Conservation (phyloP, 2,329 filamentous ascomycete genomes). For the Calonectria pauciramosa region DNA sequence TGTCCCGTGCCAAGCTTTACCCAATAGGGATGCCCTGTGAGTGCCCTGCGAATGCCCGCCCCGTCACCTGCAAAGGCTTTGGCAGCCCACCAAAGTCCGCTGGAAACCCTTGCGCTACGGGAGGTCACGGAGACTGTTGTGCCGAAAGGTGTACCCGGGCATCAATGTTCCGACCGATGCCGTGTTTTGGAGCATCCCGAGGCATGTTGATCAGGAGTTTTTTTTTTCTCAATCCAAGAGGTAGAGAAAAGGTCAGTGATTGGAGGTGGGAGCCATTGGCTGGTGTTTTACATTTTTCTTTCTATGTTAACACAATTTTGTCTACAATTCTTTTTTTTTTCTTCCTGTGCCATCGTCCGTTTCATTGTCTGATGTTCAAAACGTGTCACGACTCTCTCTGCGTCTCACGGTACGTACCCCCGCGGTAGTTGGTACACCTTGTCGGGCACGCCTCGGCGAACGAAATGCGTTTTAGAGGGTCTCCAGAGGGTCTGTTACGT, state of each 20-base stretch:
- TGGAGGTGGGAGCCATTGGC: not conserved
- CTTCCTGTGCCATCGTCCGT: not conserved
- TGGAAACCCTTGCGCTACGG: constrained; percentile 41
- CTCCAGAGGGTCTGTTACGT: constrained; percentile 26
- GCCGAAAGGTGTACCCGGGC: constrained; percentile 39
- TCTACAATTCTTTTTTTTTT: not conserved
- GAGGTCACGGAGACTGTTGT: constrained; percentile 45
- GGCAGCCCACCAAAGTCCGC: constrained; percentile 12
- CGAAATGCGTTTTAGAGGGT: constrained; percentile 14
- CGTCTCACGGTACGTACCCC: not conserved
- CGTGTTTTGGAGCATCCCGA: constrained; percentile 20
- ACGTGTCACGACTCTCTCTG: not conserved
- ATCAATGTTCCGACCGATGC: constrained; percentile 42
- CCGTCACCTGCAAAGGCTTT: constrained; percentile 26
- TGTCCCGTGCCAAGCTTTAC: constrained; percentile 47
- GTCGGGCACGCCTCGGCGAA: constrained; percentile 25
- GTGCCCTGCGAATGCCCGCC: constrained; percentile 16
- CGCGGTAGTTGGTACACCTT: not conserved
- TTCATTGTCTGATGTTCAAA: constrained; percentile 3
- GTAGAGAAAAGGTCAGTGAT: not conserved
- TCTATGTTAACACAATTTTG: not conserved
- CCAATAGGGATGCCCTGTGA: constrained; percentile 38
- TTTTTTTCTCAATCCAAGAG: not conserved
- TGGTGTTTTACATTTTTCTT: not conserved
- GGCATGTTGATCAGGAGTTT: not conserved